Conservation (phyloP, 257 asterid genomes). For the Solanum raphanifolium region DNA sequence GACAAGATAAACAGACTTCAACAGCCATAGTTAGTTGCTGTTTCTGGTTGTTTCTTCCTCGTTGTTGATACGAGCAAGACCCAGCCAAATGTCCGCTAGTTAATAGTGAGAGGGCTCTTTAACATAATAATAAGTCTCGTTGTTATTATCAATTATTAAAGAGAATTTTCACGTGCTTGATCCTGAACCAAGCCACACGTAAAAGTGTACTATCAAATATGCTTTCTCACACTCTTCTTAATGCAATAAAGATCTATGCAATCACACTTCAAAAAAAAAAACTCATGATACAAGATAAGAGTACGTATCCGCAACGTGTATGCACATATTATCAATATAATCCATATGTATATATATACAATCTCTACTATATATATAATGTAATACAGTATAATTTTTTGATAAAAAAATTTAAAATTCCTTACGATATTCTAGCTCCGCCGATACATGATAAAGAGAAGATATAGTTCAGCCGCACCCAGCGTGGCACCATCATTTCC, state of each 20-base stretch:
- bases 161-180: background rate
- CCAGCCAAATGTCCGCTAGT: background rate
- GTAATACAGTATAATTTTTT: too few relatives aligned
- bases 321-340: background rate
- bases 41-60: too few relatives aligned
- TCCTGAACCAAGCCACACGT: background rate
- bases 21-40: too few relatives aligned
- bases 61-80: too few relatives aligned
- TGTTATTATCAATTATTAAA: background rate
- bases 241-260: background rate
- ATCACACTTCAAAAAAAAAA: background rate
- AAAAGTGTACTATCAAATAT: background rate
- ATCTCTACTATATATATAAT: background rate
- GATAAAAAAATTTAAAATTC: background rate
- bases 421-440: background rate
- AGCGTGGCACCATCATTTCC: constrained; percentile 19
- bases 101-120: background rate
- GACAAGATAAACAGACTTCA: background rate
- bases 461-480: constrained; percentile 8
- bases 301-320: background rate
- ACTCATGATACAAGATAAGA: background rate
- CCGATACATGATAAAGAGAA: background rate
- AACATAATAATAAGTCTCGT: too few relatives aligned
- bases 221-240: background rate
- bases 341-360: too few relatives aligned